Conservation (phyloP, 805 yeast genomes). For the Peterozyma toletana region DNA sequence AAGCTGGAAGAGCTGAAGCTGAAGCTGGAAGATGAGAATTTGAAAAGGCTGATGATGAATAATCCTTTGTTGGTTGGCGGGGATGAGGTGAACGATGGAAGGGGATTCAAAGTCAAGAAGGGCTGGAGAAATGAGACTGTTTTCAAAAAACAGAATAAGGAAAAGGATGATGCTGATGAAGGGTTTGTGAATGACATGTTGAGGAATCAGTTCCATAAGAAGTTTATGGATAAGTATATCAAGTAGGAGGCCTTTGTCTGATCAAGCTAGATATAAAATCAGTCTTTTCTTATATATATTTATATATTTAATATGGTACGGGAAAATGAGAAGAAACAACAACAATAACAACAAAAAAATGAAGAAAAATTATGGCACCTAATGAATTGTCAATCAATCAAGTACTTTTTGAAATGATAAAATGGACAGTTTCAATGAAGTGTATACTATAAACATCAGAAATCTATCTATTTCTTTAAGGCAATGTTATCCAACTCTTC, state of each 20-base stretch:
- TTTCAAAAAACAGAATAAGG: conserved; percentile 17
- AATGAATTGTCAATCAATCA: too few species aligned
- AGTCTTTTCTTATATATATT: not conserved
- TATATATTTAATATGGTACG: not conserved
- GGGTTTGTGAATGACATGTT: conserved; percentile 22
- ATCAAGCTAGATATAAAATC: not conserved
- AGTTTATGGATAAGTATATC: conserved; percentile 32
- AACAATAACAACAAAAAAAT: too few species aligned
- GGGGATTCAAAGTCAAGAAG: conserved; percentile 9
- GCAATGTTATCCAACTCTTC: conserved; percentile 74
- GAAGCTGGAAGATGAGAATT: conserved; percentile 20
- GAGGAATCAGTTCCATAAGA: conserved; percentile 31
- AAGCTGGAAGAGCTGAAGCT: conserved; percentile 18
- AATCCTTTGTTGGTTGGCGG: conserved; percentile 18
- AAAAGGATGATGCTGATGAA: conserved; percentile 18
- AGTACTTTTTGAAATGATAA: too few species aligned
- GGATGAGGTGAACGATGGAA: conserved; percentile 8
- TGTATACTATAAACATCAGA: not conserved
- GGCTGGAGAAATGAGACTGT: conserved; percentile 28
- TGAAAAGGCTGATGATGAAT: conserved; percentile 13
- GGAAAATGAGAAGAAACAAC: not conserved
- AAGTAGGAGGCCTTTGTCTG: conserved; percentile 14
- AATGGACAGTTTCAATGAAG: too few species aligned
- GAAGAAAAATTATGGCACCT: too few species aligned
- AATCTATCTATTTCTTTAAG: conserved; percentile 14